Conservation (phyloP, 179 eudicot genomes). For the Drosera spatulata region DNA sequence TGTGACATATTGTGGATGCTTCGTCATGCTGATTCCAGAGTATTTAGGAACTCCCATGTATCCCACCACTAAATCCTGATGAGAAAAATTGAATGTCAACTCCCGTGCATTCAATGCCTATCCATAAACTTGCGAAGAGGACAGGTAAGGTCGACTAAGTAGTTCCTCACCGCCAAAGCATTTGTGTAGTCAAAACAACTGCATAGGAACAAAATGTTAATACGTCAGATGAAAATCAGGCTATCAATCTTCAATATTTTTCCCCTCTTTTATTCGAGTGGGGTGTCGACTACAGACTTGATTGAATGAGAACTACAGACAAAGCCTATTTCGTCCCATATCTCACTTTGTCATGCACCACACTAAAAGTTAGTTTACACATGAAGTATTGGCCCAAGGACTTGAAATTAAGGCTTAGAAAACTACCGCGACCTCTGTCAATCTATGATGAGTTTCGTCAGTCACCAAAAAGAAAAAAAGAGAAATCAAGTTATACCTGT, state of each 20-base stretch:
- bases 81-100: slow-evolving; percentile 5
- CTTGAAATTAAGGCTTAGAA: too few species aligned
- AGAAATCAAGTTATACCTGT: slow-evolving; percentile 39
- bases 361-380: too few species aligned
- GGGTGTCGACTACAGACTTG: too few species aligned
- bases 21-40: slow-evolving; percentile 85
- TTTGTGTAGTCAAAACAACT: slow-evolving; percentile 99
- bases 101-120: too few species aligned
- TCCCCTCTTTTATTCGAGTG: too few species aligned
- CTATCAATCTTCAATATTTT: too few species aligned
- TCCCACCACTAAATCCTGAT: slow-evolving; percentile 90
- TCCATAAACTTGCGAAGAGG: not conserved
- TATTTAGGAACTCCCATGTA: slow-evolving; percentile 99
- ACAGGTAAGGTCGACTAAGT: not conserved
- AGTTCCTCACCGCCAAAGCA: slow-evolving; percentile 79
- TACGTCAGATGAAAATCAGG: slow-evolving; percentile 5
- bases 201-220: slow-evolving; percentile 21
- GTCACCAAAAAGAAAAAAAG: not conserved
- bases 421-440: too few species aligned
- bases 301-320: too few species aligned
- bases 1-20: slow-evolving; percentile 94
- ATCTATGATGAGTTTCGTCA: too few species aligned
- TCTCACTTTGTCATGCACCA: too few species aligned
- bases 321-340: too few species aligned
- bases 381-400: too few species aligned